Evolutionary conservation across 192 early-diverging fungal species (phyloP), one percentile per base, ranked within the genome.

Genomic region (Chytriomyces sp.): DNA sequence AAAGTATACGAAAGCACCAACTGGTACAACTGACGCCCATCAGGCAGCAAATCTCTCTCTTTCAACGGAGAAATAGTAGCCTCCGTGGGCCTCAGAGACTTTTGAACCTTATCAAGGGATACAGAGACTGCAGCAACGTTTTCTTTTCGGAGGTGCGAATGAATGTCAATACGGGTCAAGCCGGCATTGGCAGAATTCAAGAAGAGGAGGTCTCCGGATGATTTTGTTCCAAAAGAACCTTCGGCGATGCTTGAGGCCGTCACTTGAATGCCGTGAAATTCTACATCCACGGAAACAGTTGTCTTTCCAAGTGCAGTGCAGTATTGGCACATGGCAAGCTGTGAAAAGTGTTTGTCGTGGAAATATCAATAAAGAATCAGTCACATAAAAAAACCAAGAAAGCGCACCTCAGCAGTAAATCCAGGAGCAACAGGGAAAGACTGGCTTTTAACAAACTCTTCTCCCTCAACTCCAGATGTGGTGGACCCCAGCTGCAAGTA

Each of bases 241-340:
- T 72, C 50, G 18, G 73, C 50, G 78, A 81, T 81, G 47, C 82
- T 72, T 16, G 86, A 64, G 18, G 83, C 84, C 4, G 86, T 83
- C 5, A 77, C 45, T 61, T 86, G 82, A 50, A 96, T 86, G 20
- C 94, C 94, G 75, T 92, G 91, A 82, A 98, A 97, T n/a, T 86
- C 85, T 11, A 97, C 50, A 18, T 89, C 84, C 10, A 96, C 78
- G 35, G 89, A 88, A 9, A 97, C 80, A 28, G 81, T 79, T 73
- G 94, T 92, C 11, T 82, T 77, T 43, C 89, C 95, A 35, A 92
- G 82, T 69, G 89, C 87, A 59, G 90, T 92, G 95, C 97, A 99
- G 82, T 93, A 96, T 79, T 96, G 95, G 3, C 94, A 94, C 47
- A 98, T n/a, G 6, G 63, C 69, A 18, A 78, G 28, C 62, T 77